Percentiles rank a stretch among this genome's conserved stretches.
Evolutionary conservation across 108 stramenopile species (phyloP).

Genomic region (Nitzschia putrida): DNA sequence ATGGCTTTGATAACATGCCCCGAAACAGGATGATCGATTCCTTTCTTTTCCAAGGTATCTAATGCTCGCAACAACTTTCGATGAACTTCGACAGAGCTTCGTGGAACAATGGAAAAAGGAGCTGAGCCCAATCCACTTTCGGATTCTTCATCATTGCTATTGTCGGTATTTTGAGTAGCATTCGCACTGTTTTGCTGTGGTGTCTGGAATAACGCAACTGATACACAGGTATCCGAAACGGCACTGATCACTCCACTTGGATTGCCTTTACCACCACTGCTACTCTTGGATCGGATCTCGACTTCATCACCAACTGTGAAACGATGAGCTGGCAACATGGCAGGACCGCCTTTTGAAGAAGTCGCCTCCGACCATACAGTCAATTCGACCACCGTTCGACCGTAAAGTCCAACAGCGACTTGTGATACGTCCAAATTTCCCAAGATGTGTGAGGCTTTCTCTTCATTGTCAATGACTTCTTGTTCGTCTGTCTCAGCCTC

Average conservation of each 20-base stretch:
- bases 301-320: conserved; percentile 89
- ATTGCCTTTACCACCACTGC: neutral
- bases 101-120: conserved; percentile 70
- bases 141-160: conserved; percentile 39
- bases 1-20: conserved; percentile 64
- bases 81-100: conserved; percentile 75
- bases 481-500: conserved; percentile 34
- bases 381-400: conserved; percentile 73
- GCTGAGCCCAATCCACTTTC: conserved; percentile 38
- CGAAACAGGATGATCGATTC: conserved; percentile 65
- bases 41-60: conserved; percentile 63
- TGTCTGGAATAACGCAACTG: conserved; percentile 63
- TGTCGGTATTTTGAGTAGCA: conserved; percentile 27
- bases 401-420: conserved; percentile 77
- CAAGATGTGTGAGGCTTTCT: conserved; percentile 42
- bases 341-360: neutral
- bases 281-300: conserved; percentile 62
- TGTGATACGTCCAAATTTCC: conserved; percentile 53
- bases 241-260: conserved; percentile 68
- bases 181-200: neutral
- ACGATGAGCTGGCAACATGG: conserved; percentile 68
- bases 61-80: conserved; percentile 62
- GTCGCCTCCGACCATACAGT: conserved; percentile 12
- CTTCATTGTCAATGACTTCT: conserved; percentile 27
- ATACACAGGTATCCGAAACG: conserved; percentile 60